A percentile compares a stretch with the other conserved stretches of the same genome.
phyloP scores from a whole-genome alignment of 805 yeast genomes.

The Sugiyamaella valdiviana region DNA sequence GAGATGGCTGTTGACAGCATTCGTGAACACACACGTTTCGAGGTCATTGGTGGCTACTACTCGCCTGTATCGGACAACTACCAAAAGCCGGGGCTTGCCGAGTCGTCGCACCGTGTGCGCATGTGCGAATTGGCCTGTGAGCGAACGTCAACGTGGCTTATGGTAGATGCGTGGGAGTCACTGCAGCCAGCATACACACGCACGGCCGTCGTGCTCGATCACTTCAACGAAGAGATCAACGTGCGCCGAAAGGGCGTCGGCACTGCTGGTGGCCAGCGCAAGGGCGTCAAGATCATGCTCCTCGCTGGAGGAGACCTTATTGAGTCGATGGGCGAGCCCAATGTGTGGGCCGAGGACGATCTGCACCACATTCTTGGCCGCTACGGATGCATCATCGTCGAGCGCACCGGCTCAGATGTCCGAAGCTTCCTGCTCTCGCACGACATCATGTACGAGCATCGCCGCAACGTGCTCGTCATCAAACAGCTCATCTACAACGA shows the following conservation, averaged over 20 bases:
- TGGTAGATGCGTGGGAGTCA: slow-evolving; percentile 99
- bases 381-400: slow-evolving; percentile 94
- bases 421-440: slow-evolving; percentile 85
- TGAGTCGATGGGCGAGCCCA: slow-evolving; percentile 99
- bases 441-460: slow-evolving; percentile 95
- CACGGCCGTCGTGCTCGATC: slow-evolving; percentile 93
- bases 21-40: slow-evolving; percentile 85
- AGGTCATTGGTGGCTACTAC: slow-evolving; percentile 93
- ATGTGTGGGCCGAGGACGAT: slow-evolving; percentile 97
- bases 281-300: slow-evolving; percentile 91
- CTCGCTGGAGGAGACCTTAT: slow-evolving; percentile 97
- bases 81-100: slow-evolving; percentile 87
- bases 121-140: slow-evolving; percentile 99
- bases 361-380: slow-evolving; percentile 91
- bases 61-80: slow-evolving; percentile 90
- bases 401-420: slow-evolving; percentile 94
- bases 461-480: slow-evolving; percentile 85
- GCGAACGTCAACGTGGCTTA: slow-evolving; percentile 91
- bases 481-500: slow-evolving; percentile 96
- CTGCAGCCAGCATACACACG: slow-evolving; percentile 85
- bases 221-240: slow-evolving; percentile 91
- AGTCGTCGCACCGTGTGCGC: slow-evolving; percentile 81
- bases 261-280: slow-evolving; percentile 38
- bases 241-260: slow-evolving; percentile 81
- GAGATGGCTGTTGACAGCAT: slow-evolving; percentile 97